Evolutionary conservation across 2,329 filamentous ascomycete genomes (phyloP).

Genomic region (Ophiocordyceps camponoti-floridani): DNA sequence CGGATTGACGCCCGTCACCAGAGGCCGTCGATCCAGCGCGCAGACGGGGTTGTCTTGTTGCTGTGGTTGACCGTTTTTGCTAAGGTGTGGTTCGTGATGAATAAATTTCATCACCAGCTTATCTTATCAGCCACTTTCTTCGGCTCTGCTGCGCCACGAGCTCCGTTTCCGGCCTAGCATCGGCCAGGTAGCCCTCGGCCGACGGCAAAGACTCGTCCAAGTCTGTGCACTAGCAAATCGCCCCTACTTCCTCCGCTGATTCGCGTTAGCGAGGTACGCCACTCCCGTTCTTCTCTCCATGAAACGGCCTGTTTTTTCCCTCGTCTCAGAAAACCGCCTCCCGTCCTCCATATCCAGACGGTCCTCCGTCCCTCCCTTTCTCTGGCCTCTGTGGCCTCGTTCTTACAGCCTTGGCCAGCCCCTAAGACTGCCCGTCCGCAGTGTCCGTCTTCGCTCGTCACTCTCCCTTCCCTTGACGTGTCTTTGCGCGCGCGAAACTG

Average conservation of each 20-base stretch:
- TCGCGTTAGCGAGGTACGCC: not conserved
- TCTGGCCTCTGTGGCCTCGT: not conserved
- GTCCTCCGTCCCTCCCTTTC: not conserved
- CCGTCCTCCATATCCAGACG: not conserved
- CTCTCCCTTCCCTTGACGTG: not conserved
- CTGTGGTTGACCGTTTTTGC: too few species aligned
- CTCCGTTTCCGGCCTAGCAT: too few species aligned
- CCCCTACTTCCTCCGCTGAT: too few species aligned
- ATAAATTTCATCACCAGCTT: too few species aligned
- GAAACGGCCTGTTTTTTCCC: not conserved
- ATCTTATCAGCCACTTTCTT: too few species aligned
- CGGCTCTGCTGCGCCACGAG: too few species aligned
- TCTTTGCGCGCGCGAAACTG: not conserved
- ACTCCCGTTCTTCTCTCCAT: not conserved
- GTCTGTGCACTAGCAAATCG: too few species aligned
- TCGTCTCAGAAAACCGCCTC: not conserved
- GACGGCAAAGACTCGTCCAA: too few species aligned
- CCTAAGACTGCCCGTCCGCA: not conserved
- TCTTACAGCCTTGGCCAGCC: not conserved
- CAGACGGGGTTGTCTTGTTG: not conserved
- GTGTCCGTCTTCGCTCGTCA: not conserved
- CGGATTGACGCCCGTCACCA: not conserved
- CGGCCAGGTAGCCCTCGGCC: too few species aligned
- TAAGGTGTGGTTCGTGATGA: too few species aligned
- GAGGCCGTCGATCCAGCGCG: not conserved